Conservation (phyloP, 495 filamentous ascomycete species). For the Penicillium odoratum region DNA sequence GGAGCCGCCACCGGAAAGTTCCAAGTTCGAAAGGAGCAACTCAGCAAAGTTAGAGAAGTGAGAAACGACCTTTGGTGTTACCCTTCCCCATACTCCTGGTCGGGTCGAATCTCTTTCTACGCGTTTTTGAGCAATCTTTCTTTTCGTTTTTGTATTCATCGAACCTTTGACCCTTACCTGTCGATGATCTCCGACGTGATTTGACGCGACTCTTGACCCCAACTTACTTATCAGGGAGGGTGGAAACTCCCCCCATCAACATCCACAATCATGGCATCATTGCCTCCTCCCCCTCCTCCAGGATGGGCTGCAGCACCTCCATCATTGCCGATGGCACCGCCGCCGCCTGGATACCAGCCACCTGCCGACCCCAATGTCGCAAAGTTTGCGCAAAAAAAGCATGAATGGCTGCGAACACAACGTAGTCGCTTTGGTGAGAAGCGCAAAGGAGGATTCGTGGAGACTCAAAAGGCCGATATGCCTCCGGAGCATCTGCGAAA, state of each 20-base stretch:
- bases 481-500: conserved; percentile 97
- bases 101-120: conserved; percentile 4
- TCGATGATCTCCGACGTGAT: conserved; percentile 37
- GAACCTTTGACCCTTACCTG: conserved; percentile 1
- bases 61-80: conserved; percentile 47
- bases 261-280: conserved; percentile 67
- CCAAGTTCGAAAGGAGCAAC: conserved; percentile 33
- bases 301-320: conserved; percentile 74
- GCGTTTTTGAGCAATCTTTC: conserved; percentile 5
- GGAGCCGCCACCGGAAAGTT: conserved; percentile 46
- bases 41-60: conserved; percentile 53
- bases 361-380: conserved; percentile 82
- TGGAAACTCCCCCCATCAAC: conserved; percentile 28
- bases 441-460: conserved; percentile 91
- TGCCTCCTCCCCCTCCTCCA: conserved; percentile 75
- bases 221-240: conserved; percentile 35
- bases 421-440: conserved; percentile 95
- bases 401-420: conserved; percentile 94
- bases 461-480: conserved; percentile 99
- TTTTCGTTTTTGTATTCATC: not conserved
- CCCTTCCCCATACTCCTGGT: conserved; percentile 38
- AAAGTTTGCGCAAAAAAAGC: conserved; percentile 98
- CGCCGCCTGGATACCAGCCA: conserved; percentile 86
- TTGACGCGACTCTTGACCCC: conserved; percentile 40
- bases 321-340: conserved; percentile 73